Evolutionary conservation across 352 stramenopile genomes (phyloP), one percentile per base, ranked within the genome.

Genomic region (Pelagophyceae sp.): DNA sequence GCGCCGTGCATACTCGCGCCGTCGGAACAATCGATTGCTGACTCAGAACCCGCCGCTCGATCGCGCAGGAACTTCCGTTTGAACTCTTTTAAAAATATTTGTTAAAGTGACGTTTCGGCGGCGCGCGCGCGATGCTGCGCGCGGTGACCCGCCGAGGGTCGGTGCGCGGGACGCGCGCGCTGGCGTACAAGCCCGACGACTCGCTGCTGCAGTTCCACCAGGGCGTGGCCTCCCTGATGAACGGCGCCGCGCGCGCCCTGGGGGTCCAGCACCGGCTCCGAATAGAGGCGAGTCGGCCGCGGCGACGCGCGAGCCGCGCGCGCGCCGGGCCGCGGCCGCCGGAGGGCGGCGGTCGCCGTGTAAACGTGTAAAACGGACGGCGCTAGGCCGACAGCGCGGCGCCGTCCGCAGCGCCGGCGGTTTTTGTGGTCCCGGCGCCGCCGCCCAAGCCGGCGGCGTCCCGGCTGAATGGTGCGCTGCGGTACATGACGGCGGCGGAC

Each of bases 161-260:
- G 27, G 11, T 6, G 58, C 58, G 58, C 45, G 23, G 23, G 11
- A 54, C 23, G 11, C 11, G 11, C 11, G 15, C 27, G 58, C 29
- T 67, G 58, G 15, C 58, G 58, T 31, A 11, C 11, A n/a, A 33
- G 58, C 11, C 15, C 11, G 23, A 33, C 27, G 58, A 67, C 58
- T 27, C 58, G 58, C 67, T 74, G 11, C 33, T 74, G 67, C 3
- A n/a, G 0, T 32, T 74, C 20, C 67, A 74, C 67, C 17, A 74
- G 67, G 2, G 0, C 20, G 27, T 74, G 35, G 67, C 67, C 17
- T 25, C 67, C 35, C 3, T 37, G 67, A 31, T 74, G 67, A 74
- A 74, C 37, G 38, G 5, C 17, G 58, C 67, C 35, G 67, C 67
- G 67, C 37, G 23, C 1, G 15, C 33, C 27, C 37, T 74, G 15